phyloP scores from a whole-genome alignment of 179 eudicot species.

The Beta lomatogona region DNA sequence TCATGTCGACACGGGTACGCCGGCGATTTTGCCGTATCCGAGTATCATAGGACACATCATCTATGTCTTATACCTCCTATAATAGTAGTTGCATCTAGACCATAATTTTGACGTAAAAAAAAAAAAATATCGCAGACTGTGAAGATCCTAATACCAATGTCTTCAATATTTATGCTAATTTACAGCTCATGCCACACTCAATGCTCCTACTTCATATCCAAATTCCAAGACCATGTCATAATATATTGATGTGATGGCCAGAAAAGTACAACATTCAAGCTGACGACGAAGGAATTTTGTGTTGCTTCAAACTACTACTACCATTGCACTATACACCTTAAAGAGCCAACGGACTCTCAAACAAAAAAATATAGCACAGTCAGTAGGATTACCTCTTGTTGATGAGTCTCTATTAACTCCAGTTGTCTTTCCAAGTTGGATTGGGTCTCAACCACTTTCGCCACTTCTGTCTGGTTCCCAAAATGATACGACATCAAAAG shows the following conservation, averaged over 20 bases:
- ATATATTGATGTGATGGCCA: background rate
- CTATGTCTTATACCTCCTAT: background rate
- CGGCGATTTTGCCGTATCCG: too few relatives aligned
- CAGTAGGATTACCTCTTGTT: constrained; percentile 67
- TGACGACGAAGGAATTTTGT: background rate
- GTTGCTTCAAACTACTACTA: background rate
- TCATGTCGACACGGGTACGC: too few relatives aligned
- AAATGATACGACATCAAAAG: constrained; percentile 10
- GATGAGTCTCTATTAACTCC: constrained; percentile 94
- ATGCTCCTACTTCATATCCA: background rate
- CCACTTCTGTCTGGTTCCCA: constrained; percentile 72
- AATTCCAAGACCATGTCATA: background rate
- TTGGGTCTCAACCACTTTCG: constrained; percentile 86
- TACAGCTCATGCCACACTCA: background rate
- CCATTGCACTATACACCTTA: background rate
- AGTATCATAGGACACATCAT: too few relatives aligned
- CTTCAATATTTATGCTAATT: background rate
- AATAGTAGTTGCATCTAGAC: background rate
- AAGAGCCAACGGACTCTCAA: background rate
- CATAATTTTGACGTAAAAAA: background rate
- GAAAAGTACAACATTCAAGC: background rate
- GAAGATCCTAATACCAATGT: background rate
- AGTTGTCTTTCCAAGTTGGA: constrained; percentile 75
- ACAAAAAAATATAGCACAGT: background rate
- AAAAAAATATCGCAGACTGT: background rate